A percentile compares a stretch with the other conserved stretches of the same genome.
Evolutionary conservation across 1,284 basidiomycete genomes (phyloP).

Genomic region (Cryptococcus sp.): DNA sequence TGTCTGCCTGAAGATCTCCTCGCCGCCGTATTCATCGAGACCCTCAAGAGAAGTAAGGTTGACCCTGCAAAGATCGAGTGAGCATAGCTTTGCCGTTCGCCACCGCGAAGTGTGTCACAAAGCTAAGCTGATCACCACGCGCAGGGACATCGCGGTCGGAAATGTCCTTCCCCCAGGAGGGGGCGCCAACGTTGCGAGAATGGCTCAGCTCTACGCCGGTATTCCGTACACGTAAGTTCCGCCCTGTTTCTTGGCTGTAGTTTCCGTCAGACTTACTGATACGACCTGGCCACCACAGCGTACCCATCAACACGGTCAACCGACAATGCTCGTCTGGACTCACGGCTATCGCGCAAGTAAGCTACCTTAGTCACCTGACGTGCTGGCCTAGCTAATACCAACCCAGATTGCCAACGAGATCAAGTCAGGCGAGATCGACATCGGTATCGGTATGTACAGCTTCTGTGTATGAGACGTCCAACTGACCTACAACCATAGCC

Average conservation of each 20-base stretch:
- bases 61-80: conserved; percentile 51
- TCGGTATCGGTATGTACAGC: conserved; percentile 75
- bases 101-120: too few relatives aligned
- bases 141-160: conserved; percentile 84
- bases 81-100: conserved; percentile 14
- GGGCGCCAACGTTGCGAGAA: conserved; percentile 85
- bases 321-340: conserved; percentile 93
- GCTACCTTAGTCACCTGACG: neutral
- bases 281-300: conserved; percentile 30
- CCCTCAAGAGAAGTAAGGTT: conserved; percentile 54
- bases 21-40: conserved; percentile 75
- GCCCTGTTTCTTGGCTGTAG: neutral
- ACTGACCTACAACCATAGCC: conserved; percentile 38
- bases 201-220: conserved; percentile 90
- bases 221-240: conserved; percentile 70
- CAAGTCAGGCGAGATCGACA: conserved; percentile 77
- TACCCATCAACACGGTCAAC: conserved; percentile 85
- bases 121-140: conserved; percentile 62
- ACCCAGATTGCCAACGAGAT: conserved; percentile 85
- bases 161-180: conserved; percentile 92
- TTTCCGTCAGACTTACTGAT: neutral
- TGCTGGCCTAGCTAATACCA: conserved; percentile 4
- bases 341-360: conserved; percentile 71
- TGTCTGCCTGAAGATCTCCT: conserved; percentile 88
- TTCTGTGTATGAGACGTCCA: neutral